Evolutionary conservation across 768 basidiomycete species (phyloP), one percentile per base, ranked within the genome.

Genomic region (Rhizopogon vesiculosus): DNA sequence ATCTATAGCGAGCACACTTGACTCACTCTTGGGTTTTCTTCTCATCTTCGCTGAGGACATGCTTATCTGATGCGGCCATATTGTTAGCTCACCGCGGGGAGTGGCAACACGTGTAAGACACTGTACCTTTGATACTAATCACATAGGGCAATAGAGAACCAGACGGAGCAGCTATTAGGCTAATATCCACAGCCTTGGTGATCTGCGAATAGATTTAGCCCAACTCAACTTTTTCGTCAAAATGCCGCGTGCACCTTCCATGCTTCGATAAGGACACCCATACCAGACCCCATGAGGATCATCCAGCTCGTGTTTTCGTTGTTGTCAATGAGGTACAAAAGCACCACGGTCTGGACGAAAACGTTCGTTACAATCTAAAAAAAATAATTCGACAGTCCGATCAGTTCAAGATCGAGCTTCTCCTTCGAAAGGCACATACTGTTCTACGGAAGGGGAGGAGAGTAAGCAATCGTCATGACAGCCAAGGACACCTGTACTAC

Each of bases 301-400:
- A 98, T 98, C 89, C 92, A 96, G 64, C 88, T 93, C 31, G 96
- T 99, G 68, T 98, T 91, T 52, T 91, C 86, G 62, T 91, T 92
- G 69, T 94, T 95, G 74, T 97, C 95, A 63, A 95, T 85, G 62
- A 98, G 87, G 72, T 97, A 98, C 18, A 98, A 78, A 33, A 96
- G 76, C 64, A 97, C 86, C 63, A 98, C 78, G 29, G 89, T 69
- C 76, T 95, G 91, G n/a, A 94, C 89, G 67, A 98, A 85, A 59
- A 95, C 92, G 69, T 98, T 99, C 40, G 93, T 91, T 61, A 98
- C 68, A 62, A 99, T 89, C 81, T 80, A 50, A 22, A 62, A 41
- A 49, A 22, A 18, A 39, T 51, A 57, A 33, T 8, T 54, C 56
- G 42, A 55, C 54, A 59, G 52, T 5, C 56, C 56, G 56, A 51